A percentile compares a stretch with the other conserved stretches of the same genome.
Evolutionary conservation across 495 filamentous ascomycete genomes (phyloP).

Genomic region (Collariella sp.): DNA sequence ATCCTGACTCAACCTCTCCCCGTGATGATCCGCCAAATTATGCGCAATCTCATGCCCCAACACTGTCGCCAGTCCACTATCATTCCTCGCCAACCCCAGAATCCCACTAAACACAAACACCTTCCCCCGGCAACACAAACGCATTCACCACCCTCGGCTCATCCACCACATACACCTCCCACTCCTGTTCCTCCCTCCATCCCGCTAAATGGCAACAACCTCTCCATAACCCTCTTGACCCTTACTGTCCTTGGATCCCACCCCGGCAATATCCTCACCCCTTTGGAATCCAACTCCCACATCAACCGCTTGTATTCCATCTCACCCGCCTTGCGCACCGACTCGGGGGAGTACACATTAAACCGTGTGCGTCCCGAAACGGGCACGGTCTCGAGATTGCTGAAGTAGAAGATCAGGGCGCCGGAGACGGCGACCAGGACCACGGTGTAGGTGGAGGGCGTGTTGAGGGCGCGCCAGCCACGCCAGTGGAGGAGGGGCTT

Average conservation of each 20-base stretch:
- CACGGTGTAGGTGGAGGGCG: conserved; percentile 28
- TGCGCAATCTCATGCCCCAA: conserved; percentile 95
- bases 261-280: conserved; percentile 30
- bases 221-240: conserved; percentile 61
- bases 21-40: conserved; percentile 70
- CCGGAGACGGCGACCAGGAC: conserved; percentile 27
- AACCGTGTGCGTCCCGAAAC: conserved; percentile 74
- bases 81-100: conserved; percentile 57
- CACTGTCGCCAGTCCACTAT: conserved; percentile 74
- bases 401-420: conserved; percentile 52
- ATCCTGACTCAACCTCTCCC: conserved; percentile 61
- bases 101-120: conserved; percentile 90
- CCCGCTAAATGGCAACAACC: conserved; percentile 61
- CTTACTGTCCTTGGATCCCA: conserved; percentile 33
- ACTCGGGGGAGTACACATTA: conserved; percentile 57
- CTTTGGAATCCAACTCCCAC: conserved; percentile 29
- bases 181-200: conserved; percentile 51
- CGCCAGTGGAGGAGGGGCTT: conserved; percentile 33
- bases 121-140: conserved; percentile 87
- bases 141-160: conserved; percentile 59
- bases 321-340: conserved; percentile 46
- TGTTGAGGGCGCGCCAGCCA: conserved; percentile 15
- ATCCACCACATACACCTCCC: conserved; percentile 83
- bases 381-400: conserved; percentile 71
- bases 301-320: conserved; percentile 46